These are phyloP conservation scores for Jatropha podagrica DNA, from an alignment of 441 rosid species.

Conservation along the genomic window DNA sequence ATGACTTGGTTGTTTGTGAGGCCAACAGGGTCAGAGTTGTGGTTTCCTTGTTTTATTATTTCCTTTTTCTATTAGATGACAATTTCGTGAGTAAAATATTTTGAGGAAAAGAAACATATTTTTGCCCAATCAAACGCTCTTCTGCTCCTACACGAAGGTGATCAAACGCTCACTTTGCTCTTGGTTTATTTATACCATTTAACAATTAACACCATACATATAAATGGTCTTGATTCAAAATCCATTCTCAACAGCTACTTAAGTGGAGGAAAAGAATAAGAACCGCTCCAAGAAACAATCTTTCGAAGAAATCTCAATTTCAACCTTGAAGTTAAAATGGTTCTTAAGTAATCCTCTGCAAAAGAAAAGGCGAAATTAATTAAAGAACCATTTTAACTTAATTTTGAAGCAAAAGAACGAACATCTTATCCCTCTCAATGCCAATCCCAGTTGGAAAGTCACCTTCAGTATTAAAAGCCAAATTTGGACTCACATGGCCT, in stretches of 20 bases:
- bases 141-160: no score
- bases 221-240: background rate
- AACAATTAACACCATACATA: background rate
- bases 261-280: constrained; percentile 13
- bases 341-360: background rate
- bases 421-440: background rate
- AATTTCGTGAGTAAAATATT: no score
- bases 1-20: no score
- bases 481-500: background rate
- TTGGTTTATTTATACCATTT: background rate
- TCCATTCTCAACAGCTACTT: background rate
- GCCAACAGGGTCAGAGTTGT: no score
- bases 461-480: constrained; percentile 13
- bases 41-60: no score
- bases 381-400: constrained; percentile 23
- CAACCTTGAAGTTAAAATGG: background rate
- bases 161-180: background rate
- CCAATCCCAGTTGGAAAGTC: constrained; percentile 2
- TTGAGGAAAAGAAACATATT: no score
- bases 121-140: no score
- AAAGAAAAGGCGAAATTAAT: constrained; percentile 1
- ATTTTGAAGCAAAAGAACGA: constrained; percentile 23
- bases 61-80: no score
- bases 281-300: background rate
- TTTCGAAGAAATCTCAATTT: background rate